Evolutionary conservation across 768 basidiomycete genomes (phyloP).

Genomic region (Macrolepiota fuliginosa): DNA sequence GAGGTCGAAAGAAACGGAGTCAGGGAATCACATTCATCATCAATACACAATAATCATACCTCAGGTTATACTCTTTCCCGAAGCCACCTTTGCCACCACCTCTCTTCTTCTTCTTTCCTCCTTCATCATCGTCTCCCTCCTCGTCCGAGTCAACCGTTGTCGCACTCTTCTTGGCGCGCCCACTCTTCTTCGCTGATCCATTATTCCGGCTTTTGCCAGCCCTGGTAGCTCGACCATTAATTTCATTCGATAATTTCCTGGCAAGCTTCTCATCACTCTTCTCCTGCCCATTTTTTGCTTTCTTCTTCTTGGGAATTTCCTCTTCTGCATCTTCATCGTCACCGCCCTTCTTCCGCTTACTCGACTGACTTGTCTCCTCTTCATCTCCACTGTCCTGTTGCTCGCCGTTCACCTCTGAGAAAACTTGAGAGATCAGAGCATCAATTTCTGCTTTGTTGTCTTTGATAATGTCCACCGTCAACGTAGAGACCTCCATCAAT

Average conservation of each 20-base stretch:
- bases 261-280: conserved; percentile 71
- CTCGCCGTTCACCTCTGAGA: conserved; percentile 50
- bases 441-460: conserved; percentile 70
- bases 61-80: conserved; percentile 72
- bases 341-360: conserved; percentile 37
- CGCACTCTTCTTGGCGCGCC: conserved; percentile 52
- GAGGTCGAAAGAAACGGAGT: conserved; percentile 12
- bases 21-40: not conserved
- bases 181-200: conserved; percentile 38
- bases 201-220: conserved; percentile 37
- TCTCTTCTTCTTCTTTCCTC: conserved; percentile 36
- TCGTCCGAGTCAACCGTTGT: conserved; percentile 53
- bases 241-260: conserved; percentile 65
- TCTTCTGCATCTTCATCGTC: conserved; percentile 31
- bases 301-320: conserved; percentile 42
- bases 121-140: conserved; percentile 43
- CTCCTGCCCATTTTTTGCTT: conserved; percentile 43
- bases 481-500: conserved; percentile 51
- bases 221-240: conserved; percentile 60
- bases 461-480: conserved; percentile 62
- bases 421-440: conserved; percentile 62
- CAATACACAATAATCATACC: conserved; percentile 38
- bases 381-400: conserved; percentile 28
- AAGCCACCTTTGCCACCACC: conserved; percentile 70
- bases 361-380: conserved; percentile 29